A percentile compares a stretch with the other conserved stretches of the same genome.
phyloP scores from a whole-genome alignment of 371 early-diverging fungal genomes.

The Gilbertella persicaria region DNA sequence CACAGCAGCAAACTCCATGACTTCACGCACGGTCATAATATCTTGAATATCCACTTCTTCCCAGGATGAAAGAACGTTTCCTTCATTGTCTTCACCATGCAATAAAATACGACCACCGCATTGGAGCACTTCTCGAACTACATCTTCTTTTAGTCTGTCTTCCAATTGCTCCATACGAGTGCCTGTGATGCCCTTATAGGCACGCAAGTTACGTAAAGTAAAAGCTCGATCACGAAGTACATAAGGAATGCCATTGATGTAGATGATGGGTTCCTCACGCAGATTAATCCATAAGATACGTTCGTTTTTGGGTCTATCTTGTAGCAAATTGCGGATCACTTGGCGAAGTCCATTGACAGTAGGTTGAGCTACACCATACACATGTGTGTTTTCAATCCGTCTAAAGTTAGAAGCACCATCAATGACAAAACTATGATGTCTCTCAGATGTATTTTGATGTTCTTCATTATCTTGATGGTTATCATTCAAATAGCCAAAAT shows the following conservation, averaged over 20 bases:
- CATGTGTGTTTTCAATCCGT: slow-evolving; percentile 40
- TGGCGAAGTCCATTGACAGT: slow-evolving; percentile 64
- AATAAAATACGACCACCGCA: slow-evolving; percentile 63
- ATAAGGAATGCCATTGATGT: slow-evolving; percentile 75
- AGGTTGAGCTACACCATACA: slow-evolving; percentile 76
- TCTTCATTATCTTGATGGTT: slow-evolving; percentile 6
- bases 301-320: slow-evolving; percentile 26
- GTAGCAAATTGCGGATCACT: slow-evolving; percentile 40
- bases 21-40: slow-evolving; percentile 60
- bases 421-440: slow-evolving; percentile 39
- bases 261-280: slow-evolving; percentile 78
- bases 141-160: slow-evolving; percentile 66
- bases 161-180: slow-evolving; percentile 73
- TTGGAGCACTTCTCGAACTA: slow-evolving; percentile 55
- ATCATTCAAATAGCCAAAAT: slow-evolving; percentile 24
- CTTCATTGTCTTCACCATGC: slow-evolving; percentile 61
- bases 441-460: slow-evolving; percentile 9
- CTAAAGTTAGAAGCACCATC: slow-evolving; percentile 55
- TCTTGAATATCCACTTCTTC: slow-evolving; percentile 57
- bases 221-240: slow-evolving; percentile 70
- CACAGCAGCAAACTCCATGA: slow-evolving; percentile 43
- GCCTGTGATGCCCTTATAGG: slow-evolving; percentile 71
- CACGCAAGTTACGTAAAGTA: slow-evolving; percentile 68
- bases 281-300: slow-evolving; percentile 72
- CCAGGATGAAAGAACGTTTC: slow-evolving; percentile 58